Percentiles rank a stretch among this genome's conserved stretches.
Evolutionary conservation across 257 asterid genomes (phyloP).

Genomic region (Nicotiana benthamiana): DNA sequence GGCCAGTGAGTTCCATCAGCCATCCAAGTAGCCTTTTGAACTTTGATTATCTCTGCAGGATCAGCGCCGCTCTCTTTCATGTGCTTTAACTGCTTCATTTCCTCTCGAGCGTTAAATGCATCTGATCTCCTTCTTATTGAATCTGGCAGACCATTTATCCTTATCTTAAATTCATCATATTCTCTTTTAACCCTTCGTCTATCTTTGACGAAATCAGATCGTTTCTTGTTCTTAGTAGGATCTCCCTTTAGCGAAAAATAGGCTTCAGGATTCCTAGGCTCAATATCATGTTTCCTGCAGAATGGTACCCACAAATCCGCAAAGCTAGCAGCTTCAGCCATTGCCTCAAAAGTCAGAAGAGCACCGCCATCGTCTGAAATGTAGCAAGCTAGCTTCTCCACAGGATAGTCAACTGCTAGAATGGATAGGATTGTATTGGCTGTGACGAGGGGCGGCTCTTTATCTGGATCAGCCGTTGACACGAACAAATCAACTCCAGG

Average conservation of each 20-base stretch:
- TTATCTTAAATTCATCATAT: conserved; percentile 36
- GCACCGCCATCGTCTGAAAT: conserved; percentile 44
- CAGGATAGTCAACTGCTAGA: conserved; percentile 36
- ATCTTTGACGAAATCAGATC: conserved; percentile 34
- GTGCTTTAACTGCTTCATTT: conserved; percentile 34
- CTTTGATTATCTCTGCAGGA: conserved; percentile 22
- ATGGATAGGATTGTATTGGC: conserved; percentile 37
- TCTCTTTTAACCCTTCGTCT: conserved; percentile 31
- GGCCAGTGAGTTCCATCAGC: conserved; percentile 47
- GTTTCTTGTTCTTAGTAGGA: conserved; percentile 33
- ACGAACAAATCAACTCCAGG: conserved; percentile 35
- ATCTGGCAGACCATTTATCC: conserved; percentile 29
- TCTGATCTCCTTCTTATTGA: conserved; percentile 34
- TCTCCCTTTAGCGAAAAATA: conserved; percentile 29
- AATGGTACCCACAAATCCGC: conserved; percentile 40
- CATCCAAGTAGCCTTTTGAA: conserved; percentile 38
- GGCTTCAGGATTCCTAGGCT: conserved; percentile 36
- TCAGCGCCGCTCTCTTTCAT: conserved; percentile 33
- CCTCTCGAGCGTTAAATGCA: conserved; percentile 33
- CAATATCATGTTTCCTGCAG: conserved; percentile 32
- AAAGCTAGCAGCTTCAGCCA: conserved; percentile 41
- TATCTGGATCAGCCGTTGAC: conserved; percentile 39
- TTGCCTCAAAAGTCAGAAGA: conserved; percentile 37
- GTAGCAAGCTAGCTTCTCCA: conserved; percentile 32
- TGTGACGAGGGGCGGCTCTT: conserved; percentile 33